Evolutionary conservation across 768 basidiomycete species (phyloP), one percentile per base, ranked within the genome.

Genomic region (Hebeloma cylindrosporum): DNA sequence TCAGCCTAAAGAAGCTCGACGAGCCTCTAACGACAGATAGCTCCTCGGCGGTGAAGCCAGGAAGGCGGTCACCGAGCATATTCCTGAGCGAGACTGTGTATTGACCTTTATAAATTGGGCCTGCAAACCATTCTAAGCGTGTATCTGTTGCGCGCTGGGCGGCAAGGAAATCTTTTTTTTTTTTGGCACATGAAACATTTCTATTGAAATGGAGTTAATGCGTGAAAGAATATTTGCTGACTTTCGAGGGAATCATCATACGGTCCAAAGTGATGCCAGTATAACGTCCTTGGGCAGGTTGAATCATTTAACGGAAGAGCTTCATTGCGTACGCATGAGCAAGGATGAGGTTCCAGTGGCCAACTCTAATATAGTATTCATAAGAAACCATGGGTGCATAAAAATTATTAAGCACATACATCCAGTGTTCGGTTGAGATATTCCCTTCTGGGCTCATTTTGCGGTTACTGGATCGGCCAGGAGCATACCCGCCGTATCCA

Each of bases 261-360:
- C 6, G 88, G 86, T 87, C 85, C 30, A 88, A 68, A 0, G 87
- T 88, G 57, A 90, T 83, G 2, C 85, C 86, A 51, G 88, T 84
- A 31, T 66, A 59, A 11, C 85, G 88, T 7, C 72, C 69, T 53
- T 85, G 80, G 1, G 47, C 55, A 2, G 68, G 48, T 60, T 79
- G 73, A 70, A 79, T 80, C 27, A 78, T 60, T 7, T 79, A 71
- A 25, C 82, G 77, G 58, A 88, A 88, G 9, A 77, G 59, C 56
- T 85, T 76, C 31, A 76, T 77, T 4, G 82, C 81, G 49, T 77
- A 66, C 4, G 82, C 85, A 50, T 89, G 88, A 0, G 87, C 70
- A 13, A 89, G 70, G 39, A 88, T 80, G 32, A 86, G 62, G 52
- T 73, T 74, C n/a, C n/a, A n/a, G 64, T 88, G 86, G 2, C 73